These are phyloP conservation scores for Trichoderma guizhouense DNA, from an alignment of 2,329 filamentous ascomycete genomes.

Conservation along the genomic window DNA sequence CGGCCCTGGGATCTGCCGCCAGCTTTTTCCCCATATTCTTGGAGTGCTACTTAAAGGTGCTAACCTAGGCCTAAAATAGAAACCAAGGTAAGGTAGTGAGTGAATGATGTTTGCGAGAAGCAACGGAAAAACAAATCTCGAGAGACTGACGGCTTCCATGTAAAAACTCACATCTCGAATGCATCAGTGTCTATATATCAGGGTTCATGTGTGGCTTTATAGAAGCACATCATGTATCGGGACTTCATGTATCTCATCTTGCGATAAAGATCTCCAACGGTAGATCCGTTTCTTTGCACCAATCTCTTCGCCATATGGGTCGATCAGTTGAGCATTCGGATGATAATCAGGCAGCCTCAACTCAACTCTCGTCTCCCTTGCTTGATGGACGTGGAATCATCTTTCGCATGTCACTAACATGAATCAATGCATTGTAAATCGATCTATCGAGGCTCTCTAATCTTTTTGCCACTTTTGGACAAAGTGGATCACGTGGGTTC, in stretches of 20 bases:
- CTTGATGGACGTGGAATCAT: not conserved
- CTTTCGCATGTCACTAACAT: not conserved
- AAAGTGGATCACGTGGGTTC: constrained; percentile 28
- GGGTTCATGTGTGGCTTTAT: too few relatives aligned
- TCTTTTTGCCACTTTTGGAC: constrained; percentile 1
- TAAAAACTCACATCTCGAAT: not conserved
- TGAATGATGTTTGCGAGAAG: not conserved
- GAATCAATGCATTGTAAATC: constrained; percentile 17
- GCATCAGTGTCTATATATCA: not conserved
- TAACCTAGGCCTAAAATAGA: not conserved
- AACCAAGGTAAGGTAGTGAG: not conserved
- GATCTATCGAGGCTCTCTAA: constrained; percentile 20
- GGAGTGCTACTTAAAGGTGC: not conserved
- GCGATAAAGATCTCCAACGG: not conserved
- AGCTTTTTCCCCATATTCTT: not conserved
- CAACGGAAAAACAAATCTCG: not conserved
- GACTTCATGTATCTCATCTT: not conserved
- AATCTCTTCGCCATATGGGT: not conserved
- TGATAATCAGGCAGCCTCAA: not conserved
- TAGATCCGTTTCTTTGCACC: not conserved
- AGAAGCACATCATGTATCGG: too few relatives aligned
- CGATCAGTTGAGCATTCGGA: not conserved
- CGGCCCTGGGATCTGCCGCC: constrained; percentile 24
- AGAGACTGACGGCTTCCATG: not conserved
- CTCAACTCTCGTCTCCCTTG: not conserved